Evolutionary conservation across 139 green algal genomes (phyloP).

Genomic region (Astrephomene gubernaculifera): DNA sequence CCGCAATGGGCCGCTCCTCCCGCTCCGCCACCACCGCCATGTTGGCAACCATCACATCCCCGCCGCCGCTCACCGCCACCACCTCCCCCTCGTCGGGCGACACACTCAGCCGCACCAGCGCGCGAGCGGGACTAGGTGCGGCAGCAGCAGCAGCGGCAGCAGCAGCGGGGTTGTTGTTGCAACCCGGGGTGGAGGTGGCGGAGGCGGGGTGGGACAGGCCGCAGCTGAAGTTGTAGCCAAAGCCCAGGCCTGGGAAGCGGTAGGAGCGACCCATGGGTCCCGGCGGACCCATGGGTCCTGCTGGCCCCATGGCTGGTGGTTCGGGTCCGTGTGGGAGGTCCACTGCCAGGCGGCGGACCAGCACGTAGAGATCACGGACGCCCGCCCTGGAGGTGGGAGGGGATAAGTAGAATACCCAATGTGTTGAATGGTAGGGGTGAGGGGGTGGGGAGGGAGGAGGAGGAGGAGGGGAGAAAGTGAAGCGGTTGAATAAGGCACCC

Average conservation of each 20-base stretch:
- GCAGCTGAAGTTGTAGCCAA: too few relatives aligned
- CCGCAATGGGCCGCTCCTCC: conserved; percentile 45
- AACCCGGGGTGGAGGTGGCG: too few relatives aligned
- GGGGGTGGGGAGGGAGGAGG: neutral
- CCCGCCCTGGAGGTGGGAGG: conserved; percentile 38
- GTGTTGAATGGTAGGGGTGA: neutral
- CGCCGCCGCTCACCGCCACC: conserved; percentile 11
- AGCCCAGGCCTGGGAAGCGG: too few relatives aligned
- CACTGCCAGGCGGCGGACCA: conserved; percentile 4
- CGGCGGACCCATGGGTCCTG: too few relatives aligned
- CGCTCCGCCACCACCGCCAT: conserved; percentile 39
- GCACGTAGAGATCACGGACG: conserved; percentile 37
- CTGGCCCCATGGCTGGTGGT: too few relatives aligned
- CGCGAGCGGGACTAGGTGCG: neutral
- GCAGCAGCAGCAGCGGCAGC: neutral
- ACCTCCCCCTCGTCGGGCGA: neutral
- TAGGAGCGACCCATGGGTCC: too few relatives aligned
- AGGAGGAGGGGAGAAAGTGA: too few relatives aligned
- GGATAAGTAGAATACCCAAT: neutral
- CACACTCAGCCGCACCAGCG: conserved; percentile 7
- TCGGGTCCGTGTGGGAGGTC: neutral
- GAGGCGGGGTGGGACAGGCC: too few relatives aligned
- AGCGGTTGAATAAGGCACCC: too few relatives aligned
- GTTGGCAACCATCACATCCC: conserved; percentile 6
- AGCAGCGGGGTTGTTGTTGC: too few relatives aligned